Base-by-base conservation (phyloP, 129 eudicot genomes). In the Logfia minima region DNA sequence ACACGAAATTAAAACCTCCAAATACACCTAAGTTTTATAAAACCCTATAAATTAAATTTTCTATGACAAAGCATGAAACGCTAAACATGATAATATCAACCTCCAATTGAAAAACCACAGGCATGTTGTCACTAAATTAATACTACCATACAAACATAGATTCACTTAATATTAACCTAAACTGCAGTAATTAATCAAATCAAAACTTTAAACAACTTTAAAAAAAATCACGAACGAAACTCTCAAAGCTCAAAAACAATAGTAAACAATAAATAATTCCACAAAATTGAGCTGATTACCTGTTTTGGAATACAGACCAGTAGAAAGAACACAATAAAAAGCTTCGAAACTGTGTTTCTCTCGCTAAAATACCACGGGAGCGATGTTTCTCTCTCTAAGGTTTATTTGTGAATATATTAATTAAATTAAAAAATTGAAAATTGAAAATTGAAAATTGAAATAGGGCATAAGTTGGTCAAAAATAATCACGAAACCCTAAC, bases 401-500 rank as follows among this genome's bases (percentile, higher is more conserved):
- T 45, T 45, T 45, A 45, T 11, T 45, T 45, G 53, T 56, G 63
- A 18, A 56, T 19, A 56, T 3, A 18, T 55, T 1, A 53, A 53
- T 14, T 14, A 18, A 53, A 53, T 3, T 4, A 55, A 55, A 56
- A 5, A 18, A 53, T 0, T 3, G 5, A 55, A 56, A 45, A 45
- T 9, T 4, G 6, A 39, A 39, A 8, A 39, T 7, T 39, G 60
- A 17, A 18, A 16, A 53, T 53, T 53, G 60, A 18, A 53, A 53
- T 8, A 39, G 45, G 45, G 13, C 37, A 9, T 39, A 53, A 53
- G 10, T 13, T n/a, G n/a, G 63, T 56, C 24, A 5, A 8, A 1
- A 21, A 19, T 55, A 18, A 51, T 59, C 69, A 68, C 75, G 81
- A 77, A 77, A 77, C 81, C 75, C 81, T 77, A 68, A 55, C 74